phyloP scores from a whole-genome alignment of 129 eudicot genomes.

The Lonicera japonica region DNA sequence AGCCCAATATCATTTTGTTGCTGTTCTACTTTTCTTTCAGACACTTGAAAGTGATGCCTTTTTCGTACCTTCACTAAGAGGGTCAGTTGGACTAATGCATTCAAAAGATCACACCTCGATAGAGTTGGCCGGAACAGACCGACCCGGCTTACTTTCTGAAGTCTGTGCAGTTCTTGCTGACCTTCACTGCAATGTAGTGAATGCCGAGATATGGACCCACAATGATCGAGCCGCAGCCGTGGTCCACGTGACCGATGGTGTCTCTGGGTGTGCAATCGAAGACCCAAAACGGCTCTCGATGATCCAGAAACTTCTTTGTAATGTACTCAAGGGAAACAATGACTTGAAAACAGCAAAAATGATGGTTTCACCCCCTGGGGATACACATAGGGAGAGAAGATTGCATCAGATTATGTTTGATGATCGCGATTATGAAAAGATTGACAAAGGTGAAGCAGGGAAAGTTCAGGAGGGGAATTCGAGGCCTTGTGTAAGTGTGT shows the following conservation, averaged over 20 bases:
- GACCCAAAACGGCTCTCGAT: slow-evolving; percentile 64
- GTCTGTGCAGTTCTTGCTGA: slow-evolving; percentile 80
- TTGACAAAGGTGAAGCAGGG: slow-evolving; percentile 24
- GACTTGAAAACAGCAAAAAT: slow-evolving; percentile 66
- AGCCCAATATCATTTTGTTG: not conserved
- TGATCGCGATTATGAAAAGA: slow-evolving; percentile 67
- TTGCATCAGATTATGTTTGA: slow-evolving; percentile 94
- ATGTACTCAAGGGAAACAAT: slow-evolving; percentile 67
- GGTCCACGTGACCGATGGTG: slow-evolving; percentile 68
- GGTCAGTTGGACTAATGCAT: slow-evolving; percentile 73
- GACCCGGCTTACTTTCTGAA: slow-evolving; percentile 95
- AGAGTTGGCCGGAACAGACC: slow-evolving; percentile 83
- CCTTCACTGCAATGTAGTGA: slow-evolving; percentile 79
- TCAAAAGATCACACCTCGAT: slow-evolving; percentile 74
- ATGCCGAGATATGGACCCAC: slow-evolving; percentile 98
- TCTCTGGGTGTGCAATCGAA: slow-evolving; percentile 57
- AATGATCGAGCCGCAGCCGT: slow-evolving; percentile 94
- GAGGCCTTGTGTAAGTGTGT: slow-evolving; percentile 52
- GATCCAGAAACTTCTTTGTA: slow-evolving; percentile 59
- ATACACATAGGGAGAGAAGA: slow-evolving; percentile 78
- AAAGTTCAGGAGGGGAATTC: slow-evolving; percentile 24
- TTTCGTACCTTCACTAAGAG: slow-evolving; percentile 45
- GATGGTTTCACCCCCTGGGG: slow-evolving; percentile 69
- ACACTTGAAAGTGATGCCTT: slow-evolving; percentile 68
- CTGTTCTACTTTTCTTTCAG: slow-evolving; percentile 14